Percentiles rank a stretch among this genome's conserved stretches.
Conservation (phyloP, 768 basidiomycete species). For the Amanita fuliginea region DNA sequence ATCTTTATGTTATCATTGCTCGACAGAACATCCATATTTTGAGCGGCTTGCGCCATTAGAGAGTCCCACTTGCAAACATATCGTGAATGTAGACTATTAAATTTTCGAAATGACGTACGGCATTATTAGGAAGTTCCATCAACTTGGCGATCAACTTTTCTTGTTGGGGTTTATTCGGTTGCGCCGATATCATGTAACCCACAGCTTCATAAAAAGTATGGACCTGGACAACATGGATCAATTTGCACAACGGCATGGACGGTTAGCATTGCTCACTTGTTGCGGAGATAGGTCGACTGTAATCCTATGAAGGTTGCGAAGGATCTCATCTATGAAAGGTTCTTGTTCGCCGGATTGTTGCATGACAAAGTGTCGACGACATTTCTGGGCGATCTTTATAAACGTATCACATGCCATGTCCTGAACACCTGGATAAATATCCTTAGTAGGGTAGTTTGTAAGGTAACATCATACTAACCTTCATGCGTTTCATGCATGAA, state of each 20-base stretch:
- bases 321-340: conserved; percentile 96
- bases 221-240: conserved; percentile 34
- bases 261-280: conserved; percentile 34
- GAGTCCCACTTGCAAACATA: conserved; percentile 73
- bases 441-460: background rate
- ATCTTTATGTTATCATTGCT: conserved; percentile 95
- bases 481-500: conserved; percentile 99
- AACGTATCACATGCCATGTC: conserved; percentile 99
- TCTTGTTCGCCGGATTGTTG: conserved; percentile 95
- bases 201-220: conserved; percentile 99
- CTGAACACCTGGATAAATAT: conserved; percentile 64
- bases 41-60: conserved; percentile 90
- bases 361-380: conserved; percentile 96
- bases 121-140: conserved; percentile 96
- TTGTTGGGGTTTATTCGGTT: conserved; percentile 95
- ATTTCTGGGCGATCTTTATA: conserved; percentile 99
- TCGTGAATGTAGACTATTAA: conserved; percentile 1
- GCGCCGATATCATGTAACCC: conserved; percentile 98
- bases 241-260: conserved; percentile 5
- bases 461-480: conserved; percentile 32
- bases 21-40: conserved; percentile 84
- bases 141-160: conserved; percentile 90
- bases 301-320: conserved; percentile 84
- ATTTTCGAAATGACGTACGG: conserved; percentile 39
- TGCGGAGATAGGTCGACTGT: conserved; percentile 91